Evolutionary conservation across 805 yeast genomes (phyloP).

Genomic region (Saccharomycopsis fodiens): DNA sequence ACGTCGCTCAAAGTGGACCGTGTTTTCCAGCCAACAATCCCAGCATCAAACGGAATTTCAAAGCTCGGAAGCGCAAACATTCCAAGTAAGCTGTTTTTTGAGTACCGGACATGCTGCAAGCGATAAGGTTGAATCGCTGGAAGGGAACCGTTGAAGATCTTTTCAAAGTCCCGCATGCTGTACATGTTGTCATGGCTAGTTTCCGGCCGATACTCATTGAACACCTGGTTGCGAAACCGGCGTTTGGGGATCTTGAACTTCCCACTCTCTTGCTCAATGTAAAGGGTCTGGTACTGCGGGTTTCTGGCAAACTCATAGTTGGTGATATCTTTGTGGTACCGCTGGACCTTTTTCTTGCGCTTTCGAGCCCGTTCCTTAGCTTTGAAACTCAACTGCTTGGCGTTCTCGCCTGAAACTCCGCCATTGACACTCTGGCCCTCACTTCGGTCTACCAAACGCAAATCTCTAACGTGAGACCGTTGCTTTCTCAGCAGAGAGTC

Average conservation of each 20-base stretch:
- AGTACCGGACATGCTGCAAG: background rate
- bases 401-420: background rate
- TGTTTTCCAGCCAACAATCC: background rate
- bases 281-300: constrained; percentile 14
- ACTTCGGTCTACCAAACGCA: too few relatives aligned
- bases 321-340: constrained; percentile 4
- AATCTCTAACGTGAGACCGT: background rate
- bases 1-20: background rate
- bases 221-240: constrained; percentile 4
- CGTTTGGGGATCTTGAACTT: background rate
- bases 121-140: constrained; percentile 7
- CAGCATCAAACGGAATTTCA: background rate
- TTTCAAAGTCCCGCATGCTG: constrained; percentile 6
- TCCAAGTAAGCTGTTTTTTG: constrained; percentile 7
- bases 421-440: too few relatives aligned
- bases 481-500: too few relatives aligned
- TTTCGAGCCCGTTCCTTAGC: too few relatives aligned
- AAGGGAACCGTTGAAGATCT: constrained; percentile 12
- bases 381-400: background rate
- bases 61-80: background rate
- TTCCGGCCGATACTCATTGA: constrained; percentile 1
- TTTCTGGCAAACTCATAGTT: constrained; percentile 14
- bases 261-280: constrained; percentile 9
- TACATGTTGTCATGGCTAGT: background rate
- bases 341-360: background rate